Evolutionary conservation across 257 asterid genomes (phyloP), one percentile per base, ranked within the genome.

Genomic region (Solanum chaucha): DNA sequence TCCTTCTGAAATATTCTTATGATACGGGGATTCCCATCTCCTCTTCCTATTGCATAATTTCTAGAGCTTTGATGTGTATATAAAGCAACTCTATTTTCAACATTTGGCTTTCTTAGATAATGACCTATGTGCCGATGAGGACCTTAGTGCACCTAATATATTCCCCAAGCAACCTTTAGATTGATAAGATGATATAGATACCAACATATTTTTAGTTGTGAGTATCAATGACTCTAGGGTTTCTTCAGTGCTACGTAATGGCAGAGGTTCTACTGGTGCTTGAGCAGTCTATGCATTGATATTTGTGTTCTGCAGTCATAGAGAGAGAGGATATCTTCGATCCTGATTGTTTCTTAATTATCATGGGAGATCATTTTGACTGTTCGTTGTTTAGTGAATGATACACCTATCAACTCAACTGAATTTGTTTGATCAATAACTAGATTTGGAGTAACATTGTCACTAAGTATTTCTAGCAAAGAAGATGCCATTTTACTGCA

Each of bases 1-100:
- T 85, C 86, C 84, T 86, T 89, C 14, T 74, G 70, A 41, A 88
- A 10, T 70, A 46, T 68, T 38, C 40, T 81, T 32, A 7, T 88
- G 41, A 73, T 10, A 34, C 13, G 78, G 40, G 68, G 22, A 85
- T 28, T 84, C 90, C 86, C 24, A 46, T 46, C 17, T 46, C 17
- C 6, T 46, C 6, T 46, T 12, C 55, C 55, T 11, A 46, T 13
- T 41, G 17, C 5, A 46, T 4, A 3, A 46, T 46, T 11, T 46
- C 55, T 46, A 1, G 48, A 46, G 15, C 15, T 36, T 36, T 46
- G 55, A 51, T 51, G 9, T 15, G 61, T 51, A 15, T 17, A 15
- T 51, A 51, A 51, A 51, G 22, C 61, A 51, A 51, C 61, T 2
- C 22, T 1, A 51, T 51, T 51, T 51, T 51, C 91, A 84, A 65